phyloP scores from a whole-genome alignment of 441 rosid species.

The Corymbia citriodora region DNA sequence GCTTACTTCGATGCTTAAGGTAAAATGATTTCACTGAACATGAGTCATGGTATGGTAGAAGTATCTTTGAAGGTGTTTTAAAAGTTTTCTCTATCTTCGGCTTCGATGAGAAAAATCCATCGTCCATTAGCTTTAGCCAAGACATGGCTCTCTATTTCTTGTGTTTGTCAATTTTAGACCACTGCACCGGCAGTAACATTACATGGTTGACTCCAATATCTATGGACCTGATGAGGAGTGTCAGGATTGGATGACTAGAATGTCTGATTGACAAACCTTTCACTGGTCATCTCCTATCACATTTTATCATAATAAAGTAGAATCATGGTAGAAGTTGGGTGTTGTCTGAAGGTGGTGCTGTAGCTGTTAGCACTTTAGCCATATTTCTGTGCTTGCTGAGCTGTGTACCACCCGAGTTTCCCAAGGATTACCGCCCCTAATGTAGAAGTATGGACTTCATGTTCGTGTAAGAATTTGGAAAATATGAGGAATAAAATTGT shows the following conservation, averaged over 20 bases:
- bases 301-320: not conserved
- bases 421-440: not conserved
- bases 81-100: not conserved
- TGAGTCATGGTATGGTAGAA: not conserved
- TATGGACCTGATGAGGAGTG: not conserved
- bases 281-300: not conserved
- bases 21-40: slow-evolving; percentile 9
- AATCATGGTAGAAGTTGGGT: not conserved
- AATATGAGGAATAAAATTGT: not conserved
- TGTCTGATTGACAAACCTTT: not conserved
- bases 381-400: not conserved
- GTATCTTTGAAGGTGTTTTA: not conserved
- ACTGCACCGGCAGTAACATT: not conserved
- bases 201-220: not conserved
- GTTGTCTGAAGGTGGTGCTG: not conserved
- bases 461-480: not conserved
- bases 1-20: slow-evolving; percentile 89
- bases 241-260: not conserved
- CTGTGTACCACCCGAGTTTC: not conserved
- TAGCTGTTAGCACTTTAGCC: not conserved
- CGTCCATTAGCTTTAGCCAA: not conserved
- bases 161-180: not conserved
- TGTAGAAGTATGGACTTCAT: not conserved
- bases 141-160: not conserved
- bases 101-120: not conserved